Evolutionary conservation across 2,329 filamentous ascomycete species (phyloP), one percentile per base, ranked within the genome.

Genomic region (Talaromyces piceae): DNA sequence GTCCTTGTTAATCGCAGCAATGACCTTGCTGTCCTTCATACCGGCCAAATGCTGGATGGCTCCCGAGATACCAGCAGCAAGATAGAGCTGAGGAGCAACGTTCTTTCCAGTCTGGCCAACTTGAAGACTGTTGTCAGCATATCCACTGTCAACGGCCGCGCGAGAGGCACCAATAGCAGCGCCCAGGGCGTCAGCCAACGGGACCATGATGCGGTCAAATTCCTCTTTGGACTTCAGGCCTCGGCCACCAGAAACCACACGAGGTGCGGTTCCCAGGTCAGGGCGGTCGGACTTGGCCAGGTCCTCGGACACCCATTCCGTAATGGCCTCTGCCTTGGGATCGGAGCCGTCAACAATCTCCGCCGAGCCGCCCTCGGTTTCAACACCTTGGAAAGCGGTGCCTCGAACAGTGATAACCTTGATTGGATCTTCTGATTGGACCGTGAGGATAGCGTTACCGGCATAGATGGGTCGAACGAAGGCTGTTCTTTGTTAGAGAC

Each of bases 21-120:
- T 98, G 53, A 98, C 93, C 77, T 98, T 98, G 77, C 90, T 96
- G 67, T 98, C 93, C 80, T 98, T 98, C 93, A 98, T 98, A 67
- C 93, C 93, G 27, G 93, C 93, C 72, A 98, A 73, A 77, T 98
- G 93, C 74, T 98, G 93, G 61, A 98, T 98, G 20, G 93, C 93
- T 49, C 93, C 93, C 7, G 89, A 95, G 61, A 98, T 97, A 65
- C 93, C 93, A 11, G 91, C 91, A 49, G 90, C 94, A 60, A 98
- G 79, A 68, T 98, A 98, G 55, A 98, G 76, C 71, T 98, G 86
- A 54, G 93, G 93, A 44, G 93, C 93, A 50, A 98, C 91, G 56
- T 97, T 95, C 81, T 98, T 98, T 64, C 93, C 93, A 12, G 93
- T 98, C 78, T 98, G 93, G 43, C 93, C 93, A 58, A 98, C 91